Evolutionary conservation across 106 monocot genomes (phyloP), one percentile per base, ranked within the genome.

Genomic region (Acorus gramineus): DNA sequence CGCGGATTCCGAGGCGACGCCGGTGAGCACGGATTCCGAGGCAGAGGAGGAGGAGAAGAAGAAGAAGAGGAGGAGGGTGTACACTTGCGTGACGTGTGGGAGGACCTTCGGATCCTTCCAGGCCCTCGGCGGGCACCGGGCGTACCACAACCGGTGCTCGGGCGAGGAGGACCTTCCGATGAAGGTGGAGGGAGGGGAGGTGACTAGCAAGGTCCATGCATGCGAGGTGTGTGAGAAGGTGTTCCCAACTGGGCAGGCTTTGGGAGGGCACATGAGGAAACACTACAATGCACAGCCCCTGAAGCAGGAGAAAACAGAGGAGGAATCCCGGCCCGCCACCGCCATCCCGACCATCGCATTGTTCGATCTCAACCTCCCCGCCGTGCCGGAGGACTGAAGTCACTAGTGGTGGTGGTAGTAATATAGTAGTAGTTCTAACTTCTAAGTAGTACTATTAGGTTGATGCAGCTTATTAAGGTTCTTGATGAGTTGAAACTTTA

Each of bases 191-290:
- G 42, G 4, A 3, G 8, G 42, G 51, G 53, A 14, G 54, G 6
- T 64, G 50, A 12, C 47, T n/a, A 14, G 46, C 48, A 47, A 64
- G 50, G 50, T 50, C 11, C 49, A 61, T 49, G 46, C 67, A 47
- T 80, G 80, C 44, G 10, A 42, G 11, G 53, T 71, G 13, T 80
- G 80, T 49, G 60, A 57, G 13, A 80, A 72, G 71, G 56, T 47
- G 3, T 80, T 76, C 14, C n/a, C 58, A 6, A 66, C 75, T 8
- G 71, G 75, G 7, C 75, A 80, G 45, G 80, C 80, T 4, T 63
- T 80, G 53, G 80, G 80, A 3, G 80, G 80, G 2, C 80, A 80
- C 53, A 75, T 71, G 70, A 58, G 75, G 66, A 28, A 28, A 28
- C 28, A 28, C 28, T 28, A 28, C 28, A 28, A 28, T 28, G 28